Evolutionary conservation across 169 alveolate species (phyloP).

Genomic region (Plasmodium coatneyi): DNA sequence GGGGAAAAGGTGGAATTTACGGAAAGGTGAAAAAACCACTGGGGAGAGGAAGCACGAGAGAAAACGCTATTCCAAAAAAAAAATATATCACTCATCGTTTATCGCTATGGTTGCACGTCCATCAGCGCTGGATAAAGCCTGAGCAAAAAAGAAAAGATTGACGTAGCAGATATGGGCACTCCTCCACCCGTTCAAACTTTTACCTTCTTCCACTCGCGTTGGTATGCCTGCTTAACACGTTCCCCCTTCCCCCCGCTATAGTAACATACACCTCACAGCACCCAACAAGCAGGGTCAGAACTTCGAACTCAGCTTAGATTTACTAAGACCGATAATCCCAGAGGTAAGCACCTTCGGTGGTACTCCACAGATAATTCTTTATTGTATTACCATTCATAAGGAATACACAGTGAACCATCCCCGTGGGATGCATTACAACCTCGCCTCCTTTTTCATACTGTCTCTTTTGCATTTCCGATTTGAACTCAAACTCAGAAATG

Average conservation of each 20-base stretch:
- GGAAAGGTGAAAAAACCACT: slow-evolving; percentile 50
- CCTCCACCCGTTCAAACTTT: neutral
- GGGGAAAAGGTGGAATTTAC: slow-evolving; percentile 49
- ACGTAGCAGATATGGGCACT: neutral
- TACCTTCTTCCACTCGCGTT: neutral
- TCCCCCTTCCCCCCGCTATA: neutral
- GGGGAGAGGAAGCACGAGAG: neutral
- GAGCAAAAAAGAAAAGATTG: neutral
- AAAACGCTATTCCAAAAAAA: neutral
- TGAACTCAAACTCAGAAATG: slow-evolving; percentile 1
- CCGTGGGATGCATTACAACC: neutral
- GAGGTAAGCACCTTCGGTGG: slow-evolving; percentile 5
- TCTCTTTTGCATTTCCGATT: neutral
- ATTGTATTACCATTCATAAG: neutral
- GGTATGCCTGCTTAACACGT: neutral
- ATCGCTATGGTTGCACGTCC: neutral
- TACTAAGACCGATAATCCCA: slow-evolving; percentile 65
- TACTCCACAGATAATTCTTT: neutral
- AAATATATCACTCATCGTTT: neutral
- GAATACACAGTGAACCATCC: neutral
- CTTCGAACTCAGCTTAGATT: slow-evolving; percentile 20
- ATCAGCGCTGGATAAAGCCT: neutral
- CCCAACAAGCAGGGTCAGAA: slow-evolving; percentile 31
- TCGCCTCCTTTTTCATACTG: neutral
- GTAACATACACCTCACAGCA: slow-evolving; percentile 49